phyloP scores from a whole-genome alignment of 2,329 filamentous ascomycete genomes.

The Ophiostoma himal-ulmi region DNA sequence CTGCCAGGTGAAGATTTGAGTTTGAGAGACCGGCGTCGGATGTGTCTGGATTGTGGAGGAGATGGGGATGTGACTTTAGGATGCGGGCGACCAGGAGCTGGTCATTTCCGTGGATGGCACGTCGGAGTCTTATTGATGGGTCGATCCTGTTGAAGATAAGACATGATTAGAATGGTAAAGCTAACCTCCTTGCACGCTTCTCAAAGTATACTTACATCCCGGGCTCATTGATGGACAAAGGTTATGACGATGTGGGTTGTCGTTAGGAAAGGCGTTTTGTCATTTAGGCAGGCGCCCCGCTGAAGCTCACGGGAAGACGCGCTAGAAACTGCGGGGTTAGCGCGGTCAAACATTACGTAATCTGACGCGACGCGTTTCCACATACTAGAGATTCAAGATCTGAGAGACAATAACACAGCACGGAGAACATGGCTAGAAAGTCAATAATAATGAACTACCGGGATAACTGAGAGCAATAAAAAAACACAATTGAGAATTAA shows the following conservation, averaged over 20 bases:
- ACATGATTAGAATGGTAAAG: not conserved
- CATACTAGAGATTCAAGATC: too few species aligned
- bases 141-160: slow-evolving; percentile 56
- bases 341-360: not conserved
- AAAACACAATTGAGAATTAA: too few species aligned
- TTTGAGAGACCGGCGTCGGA: slow-evolving; percentile 64
- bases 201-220: not conserved
- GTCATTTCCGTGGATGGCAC: slow-evolving; percentile 74
- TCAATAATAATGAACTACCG: too few species aligned
- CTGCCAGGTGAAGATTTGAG: slow-evolving; percentile 76
- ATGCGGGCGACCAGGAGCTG: slow-evolving; percentile 68
- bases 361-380: not conserved
- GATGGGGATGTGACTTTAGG: slow-evolving; percentile 61
- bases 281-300: not conserved
- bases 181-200: not conserved
- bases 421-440: too few species aligned
- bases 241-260: not conserved
- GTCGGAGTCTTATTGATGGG: slow-evolving; percentile 67
- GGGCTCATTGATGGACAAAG: not conserved
- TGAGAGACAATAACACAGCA: too few species aligned
- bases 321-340: not conserved
- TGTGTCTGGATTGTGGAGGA: slow-evolving; percentile 74
- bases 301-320: not conserved
- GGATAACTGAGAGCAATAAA: too few species aligned
- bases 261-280: not conserved